Percentiles rank a stretch among this genome's conserved stretches.
These are phyloP conservation scores for Dipodascopsis tothii DNA, from an alignment of 805 yeast genomes.

Conservation along the genomic window DNA sequence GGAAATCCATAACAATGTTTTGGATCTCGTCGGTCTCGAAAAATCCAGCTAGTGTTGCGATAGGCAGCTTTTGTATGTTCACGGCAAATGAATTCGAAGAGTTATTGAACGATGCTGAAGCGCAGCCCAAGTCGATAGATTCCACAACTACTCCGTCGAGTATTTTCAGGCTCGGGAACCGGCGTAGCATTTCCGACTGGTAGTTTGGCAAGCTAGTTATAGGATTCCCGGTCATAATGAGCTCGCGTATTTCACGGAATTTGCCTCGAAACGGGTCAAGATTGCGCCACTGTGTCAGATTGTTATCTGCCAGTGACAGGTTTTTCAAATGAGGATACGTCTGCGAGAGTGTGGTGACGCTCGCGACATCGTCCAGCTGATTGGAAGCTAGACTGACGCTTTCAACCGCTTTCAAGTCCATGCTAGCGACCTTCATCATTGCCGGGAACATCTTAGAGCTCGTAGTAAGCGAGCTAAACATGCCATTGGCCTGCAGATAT, in stretches of 20 bases:
- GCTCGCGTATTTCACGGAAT: conserved; percentile 63
- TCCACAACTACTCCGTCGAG: conserved; percentile 73
- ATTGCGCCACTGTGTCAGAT: conserved; percentile 47
- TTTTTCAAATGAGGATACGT: conserved; percentile 71
- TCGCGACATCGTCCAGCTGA: conserved; percentile 51
- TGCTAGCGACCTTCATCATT: conserved; percentile 34
- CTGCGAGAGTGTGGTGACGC: conserved; percentile 57
- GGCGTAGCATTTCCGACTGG: conserved; percentile 53
- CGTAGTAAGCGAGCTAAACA: conserved; percentile 53
- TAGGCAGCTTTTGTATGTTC: conserved; percentile 28
- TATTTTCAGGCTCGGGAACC: conserved; percentile 73
- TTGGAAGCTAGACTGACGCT: conserved; percentile 50
- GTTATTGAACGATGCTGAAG: too few relatives aligned
- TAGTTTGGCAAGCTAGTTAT: conserved; percentile 36
- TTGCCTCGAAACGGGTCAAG: conserved; percentile 74
- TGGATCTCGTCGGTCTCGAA: conserved; percentile 73
- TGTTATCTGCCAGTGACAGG: conserved; percentile 72
- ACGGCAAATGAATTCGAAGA: conserved; percentile 12
- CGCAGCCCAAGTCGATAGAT: conserved; percentile 50
- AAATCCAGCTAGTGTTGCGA: conserved; percentile 52
- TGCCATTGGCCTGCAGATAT: conserved; percentile 50
- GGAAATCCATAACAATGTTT: conserved; percentile 63
- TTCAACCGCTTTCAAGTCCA: conserved; percentile 16
- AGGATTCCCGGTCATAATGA: conserved; percentile 75
- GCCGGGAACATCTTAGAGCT: conserved; percentile 74